These are phyloP conservation scores for Salix koriyanagi DNA, from an alignment of 345 rosid species.

Conservation along the genomic window DNA sequence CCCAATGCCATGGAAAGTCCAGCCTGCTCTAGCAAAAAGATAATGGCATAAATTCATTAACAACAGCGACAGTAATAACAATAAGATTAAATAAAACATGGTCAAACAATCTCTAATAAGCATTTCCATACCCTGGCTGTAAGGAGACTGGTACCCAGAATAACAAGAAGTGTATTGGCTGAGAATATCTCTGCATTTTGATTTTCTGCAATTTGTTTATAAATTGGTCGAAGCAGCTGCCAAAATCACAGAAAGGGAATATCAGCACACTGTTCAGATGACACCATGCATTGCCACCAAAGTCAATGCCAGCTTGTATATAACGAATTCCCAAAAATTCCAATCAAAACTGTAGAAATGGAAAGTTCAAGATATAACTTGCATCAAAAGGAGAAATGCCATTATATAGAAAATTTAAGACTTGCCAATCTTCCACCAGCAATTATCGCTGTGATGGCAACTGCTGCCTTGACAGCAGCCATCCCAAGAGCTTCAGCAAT, in stretches of 20 bases:
- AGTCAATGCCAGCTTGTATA: conserved; percentile 2
- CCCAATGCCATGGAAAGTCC: conserved; percentile 99
- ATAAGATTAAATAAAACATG: neutral
- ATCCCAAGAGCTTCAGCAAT: conserved; percentile 98
- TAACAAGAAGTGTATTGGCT: conserved; percentile 91
- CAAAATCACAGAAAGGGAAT: conserved; percentile 13
- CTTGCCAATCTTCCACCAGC: conserved; percentile 97
- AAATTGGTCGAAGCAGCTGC: conserved; percentile 98
- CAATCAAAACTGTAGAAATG: conserved; percentile 7
- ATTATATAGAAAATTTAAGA: conserved; percentile 20
- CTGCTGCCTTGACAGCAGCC: conserved; percentile 91
- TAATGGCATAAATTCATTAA: conserved; percentile 10
- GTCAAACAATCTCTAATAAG: conserved; percentile 15
- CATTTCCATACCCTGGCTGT: conserved; percentile 82
- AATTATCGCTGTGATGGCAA: conserved; percentile 92
- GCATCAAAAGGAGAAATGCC: conserved; percentile 9
- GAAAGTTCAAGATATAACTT: neutral
- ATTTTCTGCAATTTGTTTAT: conserved; percentile 94
- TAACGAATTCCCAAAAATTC: neutral
- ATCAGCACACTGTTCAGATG: conserved; percentile 7
- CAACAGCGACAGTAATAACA: neutral
- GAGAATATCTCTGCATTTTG: conserved; percentile 98
- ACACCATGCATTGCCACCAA: neutral
- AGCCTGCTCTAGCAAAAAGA: conserved; percentile 55
- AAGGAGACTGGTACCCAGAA: conserved; percentile 95